Percentiles rank a stretch among this genome's conserved stretches.
These are phyloP conservation scores for Periglandula ipomoeae DNA, from an alignment of 2,329 filamentous ascomycete genomes.

Conservation along the genomic window DNA sequence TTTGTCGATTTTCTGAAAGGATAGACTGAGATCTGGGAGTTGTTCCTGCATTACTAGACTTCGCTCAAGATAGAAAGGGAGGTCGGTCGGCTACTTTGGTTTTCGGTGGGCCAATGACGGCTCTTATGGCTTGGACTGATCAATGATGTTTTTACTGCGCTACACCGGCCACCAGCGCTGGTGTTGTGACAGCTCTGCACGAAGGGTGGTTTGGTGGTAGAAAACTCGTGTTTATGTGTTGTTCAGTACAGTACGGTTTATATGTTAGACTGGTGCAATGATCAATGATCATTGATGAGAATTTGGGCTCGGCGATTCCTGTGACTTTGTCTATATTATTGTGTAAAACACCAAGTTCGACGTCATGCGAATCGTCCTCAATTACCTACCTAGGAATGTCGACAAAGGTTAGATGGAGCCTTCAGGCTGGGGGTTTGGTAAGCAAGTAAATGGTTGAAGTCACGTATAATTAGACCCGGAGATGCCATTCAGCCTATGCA, in stretches of 20 bases:
- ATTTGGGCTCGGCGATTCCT: not conserved
- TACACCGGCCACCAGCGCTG: slow-evolving; percentile 9
- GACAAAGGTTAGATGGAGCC: too few species aligned
- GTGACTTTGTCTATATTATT: too few species aligned
- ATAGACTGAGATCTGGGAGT: slow-evolving; percentile 28
- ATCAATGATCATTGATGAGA: slow-evolving; percentile 1
- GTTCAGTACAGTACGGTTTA: slow-evolving; percentile 2
- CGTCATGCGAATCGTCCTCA: too few species aligned
- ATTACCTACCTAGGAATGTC: too few species aligned
- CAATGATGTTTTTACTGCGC: slow-evolving; percentile 23
- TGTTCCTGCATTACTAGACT: slow-evolving; percentile 30
- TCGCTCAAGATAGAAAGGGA: slow-evolving; percentile 29
- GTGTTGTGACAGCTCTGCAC: slow-evolving; percentile 6
- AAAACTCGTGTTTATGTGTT: slow-evolving; percentile 5
- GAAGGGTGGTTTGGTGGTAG: slow-evolving; percentile 9
- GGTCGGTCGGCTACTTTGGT: slow-evolving; percentile 19
- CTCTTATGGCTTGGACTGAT: slow-evolving; percentile 25
- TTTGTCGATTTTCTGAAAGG: slow-evolving; percentile 7
- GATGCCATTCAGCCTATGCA: too few species aligned
- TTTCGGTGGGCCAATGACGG: slow-evolving; percentile 21
- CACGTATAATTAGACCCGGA: too few species aligned
- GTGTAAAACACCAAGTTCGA: too few species aligned
- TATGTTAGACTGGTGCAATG: slow-evolving; percentile 6
- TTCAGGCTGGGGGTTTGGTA: too few species aligned
- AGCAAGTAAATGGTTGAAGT: too few species aligned